Conservation (phyloP, 352 stramenopile species). For the Globisporangium heterothallicum region DNA sequence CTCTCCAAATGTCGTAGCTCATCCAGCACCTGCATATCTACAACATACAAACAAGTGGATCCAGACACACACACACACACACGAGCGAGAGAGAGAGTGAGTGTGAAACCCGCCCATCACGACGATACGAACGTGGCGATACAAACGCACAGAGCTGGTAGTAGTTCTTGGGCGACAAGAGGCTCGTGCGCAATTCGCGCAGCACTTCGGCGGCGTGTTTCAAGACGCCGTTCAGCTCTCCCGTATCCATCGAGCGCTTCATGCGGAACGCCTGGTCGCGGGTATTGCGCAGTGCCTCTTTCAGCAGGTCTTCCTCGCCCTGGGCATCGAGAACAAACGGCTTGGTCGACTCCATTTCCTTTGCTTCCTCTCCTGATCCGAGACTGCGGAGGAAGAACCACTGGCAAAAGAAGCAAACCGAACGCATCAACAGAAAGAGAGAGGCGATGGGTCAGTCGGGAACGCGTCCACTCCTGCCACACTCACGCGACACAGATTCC, state of each 20-base stretch:
- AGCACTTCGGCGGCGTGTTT: conserved; percentile 81
- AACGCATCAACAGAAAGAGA: too few species aligned
- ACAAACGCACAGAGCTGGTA: conserved; percentile 96
- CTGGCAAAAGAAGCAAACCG: too few species aligned
- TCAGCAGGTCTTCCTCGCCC: conserved; percentile 64
- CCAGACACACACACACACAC: not conserved
- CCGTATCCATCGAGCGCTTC: conserved; percentile 73
- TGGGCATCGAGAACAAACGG: conserved; percentile 59
- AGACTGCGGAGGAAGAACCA: too few species aligned
- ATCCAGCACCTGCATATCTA: conserved; percentile 87
- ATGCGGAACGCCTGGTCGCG: conserved; percentile 81
- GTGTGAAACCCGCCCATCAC: not conserved
- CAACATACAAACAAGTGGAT: too few species aligned
- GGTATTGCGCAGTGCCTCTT: conserved; percentile 65
- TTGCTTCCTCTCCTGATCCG: too few species aligned
- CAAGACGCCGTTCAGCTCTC: conserved; percentile 70
- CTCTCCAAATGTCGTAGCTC: conserved; percentile 94
- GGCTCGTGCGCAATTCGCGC: conserved; percentile 76
- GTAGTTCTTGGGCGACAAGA: conserved; percentile 98
- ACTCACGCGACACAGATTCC: too few species aligned
- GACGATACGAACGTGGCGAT: not conserved
- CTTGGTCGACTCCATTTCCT: conserved; percentile 9
- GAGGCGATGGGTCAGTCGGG: too few species aligned
- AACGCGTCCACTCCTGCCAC: too few species aligned
- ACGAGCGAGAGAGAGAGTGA: not conserved